Percentiles rank a stretch among this genome's conserved stretches.
Evolutionary conservation across 345 rosid species (phyloP).

Genomic region (Rhodamnia argentea): DNA sequence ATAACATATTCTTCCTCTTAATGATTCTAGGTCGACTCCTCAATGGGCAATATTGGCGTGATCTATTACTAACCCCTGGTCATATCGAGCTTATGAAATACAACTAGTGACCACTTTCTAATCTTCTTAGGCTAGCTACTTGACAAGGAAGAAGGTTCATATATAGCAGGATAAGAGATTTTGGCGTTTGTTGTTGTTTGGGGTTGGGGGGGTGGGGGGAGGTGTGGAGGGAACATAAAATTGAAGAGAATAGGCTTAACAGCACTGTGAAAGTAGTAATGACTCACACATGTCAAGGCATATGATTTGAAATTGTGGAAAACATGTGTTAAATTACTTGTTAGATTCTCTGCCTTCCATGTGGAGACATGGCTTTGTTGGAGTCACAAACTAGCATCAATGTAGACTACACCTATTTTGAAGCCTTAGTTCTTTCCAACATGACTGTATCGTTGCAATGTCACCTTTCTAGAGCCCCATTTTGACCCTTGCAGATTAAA

Average conservation of each 20-base stretch:
- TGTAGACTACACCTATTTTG: background rate
- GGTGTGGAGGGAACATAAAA: background rate
- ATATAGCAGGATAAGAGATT: background rate
- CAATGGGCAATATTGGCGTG: background rate
- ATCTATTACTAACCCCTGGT: background rate
- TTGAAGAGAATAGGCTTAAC: background rate
- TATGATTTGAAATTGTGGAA: background rate
- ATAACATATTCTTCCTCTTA: background rate
- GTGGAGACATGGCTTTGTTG: background rate
- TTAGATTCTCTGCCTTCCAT: background rate
- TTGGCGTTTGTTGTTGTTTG: background rate
- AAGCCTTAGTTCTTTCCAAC: background rate
- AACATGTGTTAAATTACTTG: background rate
- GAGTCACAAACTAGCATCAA: background rate
- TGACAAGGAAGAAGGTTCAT: background rate
- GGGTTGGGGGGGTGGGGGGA: too few relatives aligned
- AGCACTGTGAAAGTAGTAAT: background rate
- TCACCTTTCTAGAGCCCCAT: background rate
- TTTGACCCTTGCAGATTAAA: background rate
- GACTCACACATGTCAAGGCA: background rate
- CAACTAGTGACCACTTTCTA: background rate
- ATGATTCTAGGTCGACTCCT: background rate
- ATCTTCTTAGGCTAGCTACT: background rate
- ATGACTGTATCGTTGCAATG: background rate
- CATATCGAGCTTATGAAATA: background rate